A percentile compares a stretch with the other conserved stretches of the same genome.
Conservation (phyloP, 352 stramenopile genomes). For the Pythium aphanidermatum region DNA sequence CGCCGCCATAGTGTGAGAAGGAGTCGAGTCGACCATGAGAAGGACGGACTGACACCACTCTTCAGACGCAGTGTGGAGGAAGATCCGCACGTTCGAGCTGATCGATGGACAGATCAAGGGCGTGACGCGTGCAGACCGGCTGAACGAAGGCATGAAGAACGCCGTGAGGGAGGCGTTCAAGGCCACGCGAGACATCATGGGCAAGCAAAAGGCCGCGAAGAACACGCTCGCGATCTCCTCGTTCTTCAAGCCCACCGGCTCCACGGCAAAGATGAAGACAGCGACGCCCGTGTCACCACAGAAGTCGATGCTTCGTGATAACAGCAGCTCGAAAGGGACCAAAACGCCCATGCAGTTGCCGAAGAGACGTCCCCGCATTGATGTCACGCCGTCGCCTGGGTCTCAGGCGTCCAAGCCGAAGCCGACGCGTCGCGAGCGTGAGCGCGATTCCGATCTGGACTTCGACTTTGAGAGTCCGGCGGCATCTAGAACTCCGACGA, state of each 20-base stretch:
- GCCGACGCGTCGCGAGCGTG: not conserved
- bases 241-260: conserved; percentile 6
- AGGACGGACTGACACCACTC: conserved; percentile 6
- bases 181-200: conserved; percentile 1
- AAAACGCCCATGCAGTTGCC: not conserved
- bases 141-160: conserved; percentile 52
- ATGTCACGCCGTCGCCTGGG: conserved; percentile 14
- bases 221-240: conserved; percentile 7
- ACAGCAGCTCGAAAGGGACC: not conserved
- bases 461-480: too few species aligned
- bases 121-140: conserved; percentile 40
- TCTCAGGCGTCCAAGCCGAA: not conserved
- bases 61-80: conserved; percentile 62
- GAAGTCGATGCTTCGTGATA: not conserved
- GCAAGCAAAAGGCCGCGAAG: conserved; percentile 1
- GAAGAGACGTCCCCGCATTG: conserved; percentile 14
- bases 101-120: conserved; percentile 54
- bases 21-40: too few species aligned
- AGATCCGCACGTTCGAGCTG: conserved; percentile 65
- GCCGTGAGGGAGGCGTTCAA: conserved; percentile 19
- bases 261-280: not conserved
- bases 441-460: too few species aligned
- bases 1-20: too few species aligned
- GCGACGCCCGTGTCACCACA: not conserved
- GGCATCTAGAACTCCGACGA: too few species aligned